These are phyloP conservation scores for Alectoria sarmentosa DNA, from an alignment of 495 filamentous ascomycete genomes.

Conservation along the genomic window DNA sequence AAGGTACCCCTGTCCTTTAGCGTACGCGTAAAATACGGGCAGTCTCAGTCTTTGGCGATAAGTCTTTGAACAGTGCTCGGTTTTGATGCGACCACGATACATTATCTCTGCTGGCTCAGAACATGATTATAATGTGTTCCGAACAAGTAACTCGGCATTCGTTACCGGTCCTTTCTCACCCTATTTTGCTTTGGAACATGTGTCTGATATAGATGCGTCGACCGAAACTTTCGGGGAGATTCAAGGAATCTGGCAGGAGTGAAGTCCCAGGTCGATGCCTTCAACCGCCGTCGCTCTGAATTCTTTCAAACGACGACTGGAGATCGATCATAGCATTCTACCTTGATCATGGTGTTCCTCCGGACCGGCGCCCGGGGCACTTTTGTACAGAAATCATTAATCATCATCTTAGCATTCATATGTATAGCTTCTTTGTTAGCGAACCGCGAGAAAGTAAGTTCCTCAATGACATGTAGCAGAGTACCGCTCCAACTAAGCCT, in stretches of 20 bases:
- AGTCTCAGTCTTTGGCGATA: neutral
- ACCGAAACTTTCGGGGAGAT: neutral
- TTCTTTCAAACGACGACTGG: neutral
- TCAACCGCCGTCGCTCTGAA: neutral
- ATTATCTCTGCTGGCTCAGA: neutral
- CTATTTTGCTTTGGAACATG: neutral
- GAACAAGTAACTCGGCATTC: neutral
- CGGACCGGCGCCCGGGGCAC: neutral
- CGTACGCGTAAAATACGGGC: neutral
- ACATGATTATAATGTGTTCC: neutral
- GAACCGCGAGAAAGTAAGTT: slow-evolving; percentile 4
- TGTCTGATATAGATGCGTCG: neutral
- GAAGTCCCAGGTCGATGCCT: neutral
- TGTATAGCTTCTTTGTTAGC: slow-evolving; percentile 9
- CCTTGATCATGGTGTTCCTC: neutral
- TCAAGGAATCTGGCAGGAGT: neutral
- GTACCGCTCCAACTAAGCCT: neutral
- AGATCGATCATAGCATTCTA: neutral
- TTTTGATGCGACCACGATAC: neutral
- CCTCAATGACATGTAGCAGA: neutral
- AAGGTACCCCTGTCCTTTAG: neutral
- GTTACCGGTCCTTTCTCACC: neutral
- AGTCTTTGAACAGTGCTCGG: no score
- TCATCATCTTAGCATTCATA: slow-evolving; percentile 9
- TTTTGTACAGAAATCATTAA: neutral